phyloP scores from a whole-genome alignment of 148 eudicot genomes.

The Talinum fruticosum region DNA sequence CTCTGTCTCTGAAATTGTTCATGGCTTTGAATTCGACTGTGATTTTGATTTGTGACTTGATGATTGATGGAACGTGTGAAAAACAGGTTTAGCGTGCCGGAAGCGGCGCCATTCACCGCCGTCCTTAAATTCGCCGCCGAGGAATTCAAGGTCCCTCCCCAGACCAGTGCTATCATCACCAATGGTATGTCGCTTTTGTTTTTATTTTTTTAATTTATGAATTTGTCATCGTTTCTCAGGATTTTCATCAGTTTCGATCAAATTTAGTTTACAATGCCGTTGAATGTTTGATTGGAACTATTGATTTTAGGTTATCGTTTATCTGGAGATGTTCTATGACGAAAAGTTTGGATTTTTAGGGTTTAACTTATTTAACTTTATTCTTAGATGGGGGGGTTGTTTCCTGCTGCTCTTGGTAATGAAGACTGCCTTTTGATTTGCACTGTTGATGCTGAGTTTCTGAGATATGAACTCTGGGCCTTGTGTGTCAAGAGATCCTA shows the following conservation, averaged over 20 bases:
- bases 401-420: too few relatives aligned
- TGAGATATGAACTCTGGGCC: background rate
- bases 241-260: background rate
- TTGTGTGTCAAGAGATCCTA: background rate
- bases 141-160: conserved; percentile 98
- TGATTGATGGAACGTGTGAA: background rate
- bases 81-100: conserved; percentile 85
- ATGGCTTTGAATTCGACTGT: background rate
- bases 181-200: conserved; percentile 42
- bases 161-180: conserved; percentile 97
- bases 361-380: background rate
- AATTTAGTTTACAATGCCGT: background rate
- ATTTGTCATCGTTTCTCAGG: background rate
- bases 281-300: background rate
- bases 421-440: too few relatives aligned
- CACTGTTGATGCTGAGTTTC: too few relatives aligned
- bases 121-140: conserved; percentile 97
- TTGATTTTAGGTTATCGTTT: background rate
- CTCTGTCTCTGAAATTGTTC: background rate
- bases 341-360: background rate
- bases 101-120: conserved; percentile 95
- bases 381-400: too few relatives aligned
- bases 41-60: background rate
- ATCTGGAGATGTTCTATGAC: background rate
- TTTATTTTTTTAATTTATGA: background rate